phyloP scores from a whole-genome alignment of 306 rosid genomes.

The Begonia fuchsioides region DNA sequence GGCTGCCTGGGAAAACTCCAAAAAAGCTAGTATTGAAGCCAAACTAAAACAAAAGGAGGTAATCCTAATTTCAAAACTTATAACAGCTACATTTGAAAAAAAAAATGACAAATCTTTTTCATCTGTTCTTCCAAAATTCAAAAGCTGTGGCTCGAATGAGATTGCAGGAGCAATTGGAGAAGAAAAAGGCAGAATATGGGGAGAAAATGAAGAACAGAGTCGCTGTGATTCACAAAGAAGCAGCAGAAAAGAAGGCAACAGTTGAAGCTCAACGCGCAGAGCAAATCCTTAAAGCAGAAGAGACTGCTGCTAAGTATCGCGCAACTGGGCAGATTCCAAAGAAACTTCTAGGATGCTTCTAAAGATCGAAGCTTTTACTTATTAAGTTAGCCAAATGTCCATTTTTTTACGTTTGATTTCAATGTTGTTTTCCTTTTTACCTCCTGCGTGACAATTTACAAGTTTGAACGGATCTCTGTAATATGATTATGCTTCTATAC shows the following conservation, averaged over 20 bases:
- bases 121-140: too few relatives aligned
- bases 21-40: conserved; percentile 83
- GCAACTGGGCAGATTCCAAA: conserved; percentile 73
- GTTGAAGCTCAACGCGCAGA: conserved; percentile 55
- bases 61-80: conserved; percentile 2
- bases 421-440: too few relatives aligned
- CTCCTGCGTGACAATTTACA: too few relatives aligned
- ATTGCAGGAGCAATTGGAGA: conserved; percentile 77
- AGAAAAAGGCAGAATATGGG: conserved; percentile 66
- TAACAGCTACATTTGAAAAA: too few relatives aligned
- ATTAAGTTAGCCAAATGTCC: background rate
- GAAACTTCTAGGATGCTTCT: conserved; percentile 74
- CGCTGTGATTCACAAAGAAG: conserved; percentile 59
- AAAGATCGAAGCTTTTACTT: conserved; percentile 1
- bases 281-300: conserved; percentile 71
- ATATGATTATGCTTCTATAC: too few relatives aligned
- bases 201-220: conserved; percentile 66
- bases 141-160: background rate
- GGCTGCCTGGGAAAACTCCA: conserved; percentile 85
- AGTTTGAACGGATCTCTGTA: too few relatives aligned
- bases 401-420: background rate
- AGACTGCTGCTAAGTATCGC: conserved; percentile 59
- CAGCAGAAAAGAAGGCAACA: conserved; percentile 75
- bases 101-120: too few relatives aligned
- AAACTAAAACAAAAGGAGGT: conserved; percentile 70